A percentile compares a stretch with the other conserved stretches of the same genome.
Conservation (phyloP, 768 basidiomycete species). For the Russula abietina region DNA sequence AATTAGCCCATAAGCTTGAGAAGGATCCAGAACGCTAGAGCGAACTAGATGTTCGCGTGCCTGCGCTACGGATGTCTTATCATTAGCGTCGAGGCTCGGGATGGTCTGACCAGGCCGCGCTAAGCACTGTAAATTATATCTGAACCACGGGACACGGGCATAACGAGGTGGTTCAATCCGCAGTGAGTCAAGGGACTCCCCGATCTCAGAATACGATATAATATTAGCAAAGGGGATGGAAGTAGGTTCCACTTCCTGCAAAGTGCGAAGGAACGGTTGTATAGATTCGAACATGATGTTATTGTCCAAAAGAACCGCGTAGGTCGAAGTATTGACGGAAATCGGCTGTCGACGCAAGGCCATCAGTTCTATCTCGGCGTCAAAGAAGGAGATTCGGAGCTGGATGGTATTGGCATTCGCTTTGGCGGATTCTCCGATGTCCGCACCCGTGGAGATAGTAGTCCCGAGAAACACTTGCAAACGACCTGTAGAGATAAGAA, state of each 20-base stretch:
- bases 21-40: conserved; percentile 55
- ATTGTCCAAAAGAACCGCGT: conserved; percentile 24
- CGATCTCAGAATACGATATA: conserved; percentile 2
- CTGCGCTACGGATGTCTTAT: conserved; percentile 39
- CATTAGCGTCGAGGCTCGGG: conserved; percentile 36
- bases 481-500: conserved; percentile 32
- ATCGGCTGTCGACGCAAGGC: conserved; percentile 35
- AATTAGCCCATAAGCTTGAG: conserved; percentile 66
- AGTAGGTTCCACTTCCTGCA: conserved; percentile 19
- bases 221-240: conserved; percentile 15
- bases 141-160: conserved; percentile 42
- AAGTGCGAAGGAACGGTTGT: conserved; percentile 19
- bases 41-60: conserved; percentile 42
- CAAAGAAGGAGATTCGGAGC: conserved; percentile 58
- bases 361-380: conserved; percentile 47
- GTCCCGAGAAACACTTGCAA: conserved; percentile 47
- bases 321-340: conserved; percentile 26
- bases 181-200: background rate
- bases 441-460: conserved; percentile 38
- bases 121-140: conserved; percentile 49
- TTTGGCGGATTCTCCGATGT: conserved; percentile 43
- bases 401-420: conserved; percentile 33
- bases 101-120: conserved; percentile 32
- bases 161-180: conserved; percentile 9
- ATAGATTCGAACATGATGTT: conserved; percentile 20